A percentile compares a stretch with the other conserved stretches of the same genome.
These are phyloP conservation scores for Acer saccharum DNA, from an alignment of 345 rosid genomes.

Conservation along the genomic window DNA sequence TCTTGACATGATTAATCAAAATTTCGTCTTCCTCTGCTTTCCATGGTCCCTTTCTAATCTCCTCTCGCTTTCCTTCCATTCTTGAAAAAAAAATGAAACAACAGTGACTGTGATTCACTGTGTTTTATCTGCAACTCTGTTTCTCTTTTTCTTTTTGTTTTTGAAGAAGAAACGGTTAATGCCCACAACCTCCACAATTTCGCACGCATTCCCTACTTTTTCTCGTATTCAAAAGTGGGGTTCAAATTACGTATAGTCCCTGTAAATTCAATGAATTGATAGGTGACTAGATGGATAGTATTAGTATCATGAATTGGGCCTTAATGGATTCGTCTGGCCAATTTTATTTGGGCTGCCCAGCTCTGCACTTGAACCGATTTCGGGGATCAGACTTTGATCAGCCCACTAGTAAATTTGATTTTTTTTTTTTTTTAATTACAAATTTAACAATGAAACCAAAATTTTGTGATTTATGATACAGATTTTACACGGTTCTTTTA, in stretches of 20 bases:
- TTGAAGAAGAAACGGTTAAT: conserved; percentile 46
- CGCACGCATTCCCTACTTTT: conserved; percentile 44
- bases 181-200: conserved; percentile 33
- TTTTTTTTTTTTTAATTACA: too few species aligned
- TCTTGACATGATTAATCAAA: conserved; percentile 64
- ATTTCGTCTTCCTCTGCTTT: conserved; percentile 89
- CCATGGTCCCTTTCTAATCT: conserved; percentile 91
- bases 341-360: not conserved
- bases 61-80: too few species aligned
- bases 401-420: too few species aligned
- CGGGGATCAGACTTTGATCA: too few species aligned
- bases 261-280: too few species aligned
- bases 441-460: too few species aligned
- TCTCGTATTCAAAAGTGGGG: conserved; percentile 22
- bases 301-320: too few species aligned
- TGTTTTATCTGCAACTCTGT: not conserved
- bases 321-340: not conserved
- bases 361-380: too few species aligned
- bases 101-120: not conserved
- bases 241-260: not conserved
- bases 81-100: not conserved
- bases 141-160: not conserved
- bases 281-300: too few species aligned
- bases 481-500: too few species aligned
- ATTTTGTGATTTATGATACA: too few species aligned